phyloP scores from a whole-genome alignment of 441 rosid species.

The Croton laevigatus region DNA sequence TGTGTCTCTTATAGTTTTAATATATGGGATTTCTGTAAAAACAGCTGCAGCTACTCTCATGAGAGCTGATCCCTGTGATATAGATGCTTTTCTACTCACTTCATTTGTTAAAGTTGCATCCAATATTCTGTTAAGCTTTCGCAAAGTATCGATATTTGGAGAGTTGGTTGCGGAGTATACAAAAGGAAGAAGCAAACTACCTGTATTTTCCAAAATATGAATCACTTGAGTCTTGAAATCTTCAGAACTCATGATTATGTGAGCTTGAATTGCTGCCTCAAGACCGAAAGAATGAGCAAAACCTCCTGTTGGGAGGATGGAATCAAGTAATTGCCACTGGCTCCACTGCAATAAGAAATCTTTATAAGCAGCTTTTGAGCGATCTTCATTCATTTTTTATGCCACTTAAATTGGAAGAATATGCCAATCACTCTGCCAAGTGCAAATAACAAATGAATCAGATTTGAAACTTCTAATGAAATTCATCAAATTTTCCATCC shows the following conservation, averaged over 20 bases:
- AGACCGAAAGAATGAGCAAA: slow-evolving; percentile 92
- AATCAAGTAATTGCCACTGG: slow-evolving; percentile 87
- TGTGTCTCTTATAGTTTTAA: slow-evolving; percentile 51
- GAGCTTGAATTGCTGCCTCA: slow-evolving; percentile 77
- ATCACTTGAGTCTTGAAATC: slow-evolving; percentile 49
- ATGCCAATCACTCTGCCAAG: slow-evolving; percentile 1
- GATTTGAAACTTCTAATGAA: background rate
- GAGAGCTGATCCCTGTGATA: slow-evolving; percentile 80
- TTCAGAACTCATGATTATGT: slow-evolving; percentile 40
- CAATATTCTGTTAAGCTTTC: slow-evolving; percentile 45
- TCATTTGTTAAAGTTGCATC: slow-evolving; percentile 77
- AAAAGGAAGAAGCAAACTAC: slow-evolving; percentile 77
- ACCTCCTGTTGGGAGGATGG: slow-evolving; percentile 86
- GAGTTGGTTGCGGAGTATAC: slow-evolving; percentile 50
- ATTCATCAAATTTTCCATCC: too few species aligned
- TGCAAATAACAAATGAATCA: slow-evolving; percentile 9
- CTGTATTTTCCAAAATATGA: slow-evolving; percentile 67
- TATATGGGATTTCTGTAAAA: slow-evolving; percentile 58
- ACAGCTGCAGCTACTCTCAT: slow-evolving; percentile 70
- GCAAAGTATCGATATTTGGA: slow-evolving; percentile 51
- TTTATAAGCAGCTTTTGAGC: slow-evolving; percentile 14
- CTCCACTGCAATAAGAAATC: slow-evolving; percentile 61
- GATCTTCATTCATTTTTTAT: slow-evolving; percentile 22
- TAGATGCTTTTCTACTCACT: slow-evolving; percentile 69
- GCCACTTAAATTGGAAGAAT: slow-evolving; percentile 28